Evolutionary conservation across 129 eudicot genomes (phyloP).

Genomic region (Centaurea solstitialis): DNA sequence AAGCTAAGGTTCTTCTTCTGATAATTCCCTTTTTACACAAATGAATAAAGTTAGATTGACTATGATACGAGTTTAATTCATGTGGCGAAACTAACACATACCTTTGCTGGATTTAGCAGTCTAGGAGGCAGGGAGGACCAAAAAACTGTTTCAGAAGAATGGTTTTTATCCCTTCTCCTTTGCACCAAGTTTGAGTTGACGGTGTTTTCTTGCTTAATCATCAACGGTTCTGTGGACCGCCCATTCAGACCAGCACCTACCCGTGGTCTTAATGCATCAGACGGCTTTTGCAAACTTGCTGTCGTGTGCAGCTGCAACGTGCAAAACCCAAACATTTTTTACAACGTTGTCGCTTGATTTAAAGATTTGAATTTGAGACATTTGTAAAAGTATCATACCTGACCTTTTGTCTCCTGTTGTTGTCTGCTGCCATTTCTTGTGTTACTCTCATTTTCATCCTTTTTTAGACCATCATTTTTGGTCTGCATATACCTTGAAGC

Average conservation of each 20-base stretch:
- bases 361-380: not conserved
- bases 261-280: conserved; percentile 34
- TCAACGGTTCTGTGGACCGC: conserved; percentile 21
- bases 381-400: conserved; percentile 40
- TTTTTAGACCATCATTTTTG: conserved; percentile 30
- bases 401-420: conserved; percentile 56
- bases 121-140: conserved; percentile 72
- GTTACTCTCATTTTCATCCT: conserved; percentile 40
- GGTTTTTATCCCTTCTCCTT: conserved; percentile 45
- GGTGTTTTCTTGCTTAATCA: conserved; percentile 57
- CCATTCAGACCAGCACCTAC: conserved; percentile 27
- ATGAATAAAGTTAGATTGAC: conserved; percentile 3
- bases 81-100: conserved; percentile 27
- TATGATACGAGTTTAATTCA: not conserved
- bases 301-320: conserved; percentile 39
- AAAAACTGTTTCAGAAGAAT: conserved; percentile 45
- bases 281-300: conserved; percentile 37
- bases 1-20: conserved; percentile 68
- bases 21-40: conserved; percentile 55
- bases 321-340: not conserved
- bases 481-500: conserved; percentile 93
- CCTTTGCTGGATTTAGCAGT: conserved; percentile 81
- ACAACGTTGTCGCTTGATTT: not conserved
- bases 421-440: conserved; percentile 37
- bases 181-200: conserved; percentile 42